Percentiles rank a stretch among this genome's conserved stretches.
Conservation (phyloP, 495 filamentous ascomycete genomes). For the Aspergillus incahuasiensis region DNA sequence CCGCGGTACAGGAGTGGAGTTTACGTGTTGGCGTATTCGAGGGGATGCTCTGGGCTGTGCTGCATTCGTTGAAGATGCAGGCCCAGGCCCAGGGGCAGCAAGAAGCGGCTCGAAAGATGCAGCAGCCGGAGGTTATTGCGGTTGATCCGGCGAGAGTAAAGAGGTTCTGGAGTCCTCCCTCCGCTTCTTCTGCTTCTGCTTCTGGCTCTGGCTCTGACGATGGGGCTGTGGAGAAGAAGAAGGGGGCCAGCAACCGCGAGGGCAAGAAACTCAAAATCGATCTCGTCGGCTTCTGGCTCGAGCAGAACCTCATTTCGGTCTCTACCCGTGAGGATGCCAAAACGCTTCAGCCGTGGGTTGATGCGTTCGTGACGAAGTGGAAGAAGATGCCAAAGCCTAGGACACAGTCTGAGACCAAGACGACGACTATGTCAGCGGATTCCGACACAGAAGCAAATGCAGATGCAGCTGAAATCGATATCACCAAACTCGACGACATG, state of each 20-base stretch:
- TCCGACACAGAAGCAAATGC: conserved; percentile 2
- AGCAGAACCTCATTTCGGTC: neutral
- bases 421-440: neutral
- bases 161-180: conserved; percentile 30
- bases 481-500: conserved; percentile 80
- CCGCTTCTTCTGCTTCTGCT: neutral
- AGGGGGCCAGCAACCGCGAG: conserved; percentile 19
- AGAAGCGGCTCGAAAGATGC: neutral
- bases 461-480: conserved; percentile 24
- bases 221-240: conserved; percentile 20
- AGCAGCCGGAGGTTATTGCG: conserved; percentile 22
- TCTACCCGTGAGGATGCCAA: neutral
- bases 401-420: neutral
- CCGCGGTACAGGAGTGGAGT: conserved; percentile 81
- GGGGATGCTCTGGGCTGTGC: conserved; percentile 77
- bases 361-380: conserved; percentile 46
- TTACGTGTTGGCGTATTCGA: conserved; percentile 86
- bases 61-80: conserved; percentile 50
- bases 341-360: conserved; percentile 31
- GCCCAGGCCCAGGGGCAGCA: conserved; percentile 6
- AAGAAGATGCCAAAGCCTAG: conserved; percentile 17
- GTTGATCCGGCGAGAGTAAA: conserved; percentile 41
- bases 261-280: conserved; percentile 63
- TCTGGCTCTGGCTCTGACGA: conserved; percentile 1
- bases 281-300: conserved; percentile 54